Evolutionary conservation across 176 grass and related monocot genomes (phyloP).

Genomic region (Triticum monococcum): DNA sequence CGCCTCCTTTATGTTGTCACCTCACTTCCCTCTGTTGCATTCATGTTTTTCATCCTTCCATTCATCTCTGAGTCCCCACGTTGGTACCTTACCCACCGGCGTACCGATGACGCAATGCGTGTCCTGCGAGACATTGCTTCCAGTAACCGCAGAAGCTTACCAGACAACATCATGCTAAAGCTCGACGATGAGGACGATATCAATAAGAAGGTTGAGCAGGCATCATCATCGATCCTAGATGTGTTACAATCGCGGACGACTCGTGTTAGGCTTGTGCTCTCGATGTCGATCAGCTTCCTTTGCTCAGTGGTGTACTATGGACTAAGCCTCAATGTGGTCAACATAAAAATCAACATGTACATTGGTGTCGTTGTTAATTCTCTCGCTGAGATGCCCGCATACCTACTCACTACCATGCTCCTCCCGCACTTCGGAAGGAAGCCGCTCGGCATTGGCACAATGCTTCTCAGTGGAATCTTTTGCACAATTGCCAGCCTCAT

Average conservation of each 20-base stretch:
- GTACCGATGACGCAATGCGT: constrained; percentile 39
- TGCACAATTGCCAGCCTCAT: constrained; percentile 55
- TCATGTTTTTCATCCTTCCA: constrained; percentile 15
- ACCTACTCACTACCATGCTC: constrained; percentile 29
- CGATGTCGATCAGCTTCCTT: constrained; percentile 37
- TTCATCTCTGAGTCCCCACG: constrained; percentile 69
- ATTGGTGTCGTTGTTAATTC: constrained; percentile 61
- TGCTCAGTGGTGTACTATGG: not conserved
- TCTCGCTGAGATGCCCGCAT: constrained; percentile 52
- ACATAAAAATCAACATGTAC: constrained; percentile 84
- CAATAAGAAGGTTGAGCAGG: not conserved
- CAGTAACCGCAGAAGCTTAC: constrained; percentile 39
- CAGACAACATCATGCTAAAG: constrained; percentile 37
- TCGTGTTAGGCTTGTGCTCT: constrained; percentile 38
- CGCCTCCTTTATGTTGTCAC: constrained; percentile 65
- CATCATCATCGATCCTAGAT: constrained; percentile 45
- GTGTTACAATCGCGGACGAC: constrained; percentile 54
- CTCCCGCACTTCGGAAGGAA: constrained; percentile 41
- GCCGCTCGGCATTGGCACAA: constrained; percentile 40
- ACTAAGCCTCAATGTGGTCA: constrained; percentile 92
- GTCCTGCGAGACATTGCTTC: constrained; percentile 45
- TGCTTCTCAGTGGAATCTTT: constrained; percentile 64
- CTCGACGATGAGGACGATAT: constrained; percentile 42
- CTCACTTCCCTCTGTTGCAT: constrained; percentile 42
- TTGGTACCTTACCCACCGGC: constrained; percentile 76